Evolutionary conservation across 257 asterid genomes (phyloP), one percentile per base, ranked within the genome.

Genomic region (Rehmannia glutinosa): DNA sequence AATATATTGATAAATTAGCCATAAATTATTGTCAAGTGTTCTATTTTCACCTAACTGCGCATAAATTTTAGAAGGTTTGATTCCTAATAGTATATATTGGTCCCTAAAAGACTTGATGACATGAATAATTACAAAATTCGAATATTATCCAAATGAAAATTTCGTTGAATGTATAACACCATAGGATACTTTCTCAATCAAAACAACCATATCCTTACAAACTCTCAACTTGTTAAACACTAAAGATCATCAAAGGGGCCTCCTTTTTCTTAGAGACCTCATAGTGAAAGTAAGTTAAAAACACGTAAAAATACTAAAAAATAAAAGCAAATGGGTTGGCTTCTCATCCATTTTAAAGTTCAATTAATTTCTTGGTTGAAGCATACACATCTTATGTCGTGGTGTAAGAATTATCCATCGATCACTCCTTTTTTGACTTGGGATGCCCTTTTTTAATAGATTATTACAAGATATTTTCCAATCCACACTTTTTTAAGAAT

Each of bases 161-260:
- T 39, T 69, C 59, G 9, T 13, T 4, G n/a, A 42, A 56, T n/a
- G n/a, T n/a, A n/a, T n/a, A n/a, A n/a, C n/a, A 41, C 36, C 66
- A 19, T 61, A 11, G 65, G 74, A 62, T 41, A 49, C 62, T 63
- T 47, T 59, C 58, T 58, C 62, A 72, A 72, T 51, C n/a, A 46
- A 67, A 68, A 61, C 77, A 66, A 71, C 52, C 61, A 68, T 33
- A 61, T 66, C 28, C 69, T 13, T 43, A 71, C 71, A 76, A 76
- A 51, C 13, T 57, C 16, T 8, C 45, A 12, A 30, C 27, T 6
- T 20, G 11, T 47, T 8, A 39, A 43, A 32, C 15, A 25, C 45
- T n/a, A 68, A 17, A 35, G 28, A 41, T 12, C 5, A 11, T 38
- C 25, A 55, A 60, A 70, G 42, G 45, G 36, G 46, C 13, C 38